Evolutionary conservation across 371 early-diverging fungal species (phyloP), one percentile per base, ranked within the genome.

Genomic region (Zychaea mexicana): DNA sequence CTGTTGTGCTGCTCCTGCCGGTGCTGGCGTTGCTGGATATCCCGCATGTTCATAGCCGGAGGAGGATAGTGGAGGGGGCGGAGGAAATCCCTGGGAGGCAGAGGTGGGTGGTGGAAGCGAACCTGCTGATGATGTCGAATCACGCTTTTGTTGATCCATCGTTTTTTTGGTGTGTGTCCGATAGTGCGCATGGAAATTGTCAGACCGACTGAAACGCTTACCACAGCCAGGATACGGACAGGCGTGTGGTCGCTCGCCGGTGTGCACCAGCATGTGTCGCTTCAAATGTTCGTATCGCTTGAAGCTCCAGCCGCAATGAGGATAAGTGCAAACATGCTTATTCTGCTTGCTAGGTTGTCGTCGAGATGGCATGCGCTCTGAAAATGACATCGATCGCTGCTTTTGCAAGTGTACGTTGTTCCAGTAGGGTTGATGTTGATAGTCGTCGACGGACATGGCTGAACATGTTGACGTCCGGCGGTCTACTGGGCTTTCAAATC

Each of bases 201-300:
- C 93, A 1, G 90, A 88, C 31, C 93, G 85, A 66, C 91, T 87
- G 62, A 93, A 93, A 3, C 85, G 73, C 65, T 90, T 89, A n/a
- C 85, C 82, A 65, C 93, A 93, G 9, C 85, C 86, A 46, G 80
- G 79, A 57, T 84, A 78, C 31, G 79, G 80, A 64, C 93, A 93
- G 3, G 79, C 78, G 71, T 85, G 90, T 21, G 92, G 83, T 28
- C 88, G 74, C 61, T 86, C 88, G 17, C 85, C 86, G 12, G 88
- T 84, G 57, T 88, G 88, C n/a, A 88, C 87, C 17, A 92, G 68
- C 82, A 87, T 85, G 67, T 94, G 95, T 22, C 96, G 73, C 63
- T 93, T 92, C 45, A 95, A 73, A 74, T 95, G 94, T 66, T 95
- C 95, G 70, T 83, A 90, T 8, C 95, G 79, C 71, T 94, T 94